Evolutionary conservation across 257 asterid genomes (phyloP).

Genomic region (Avicennia marina): DNA sequence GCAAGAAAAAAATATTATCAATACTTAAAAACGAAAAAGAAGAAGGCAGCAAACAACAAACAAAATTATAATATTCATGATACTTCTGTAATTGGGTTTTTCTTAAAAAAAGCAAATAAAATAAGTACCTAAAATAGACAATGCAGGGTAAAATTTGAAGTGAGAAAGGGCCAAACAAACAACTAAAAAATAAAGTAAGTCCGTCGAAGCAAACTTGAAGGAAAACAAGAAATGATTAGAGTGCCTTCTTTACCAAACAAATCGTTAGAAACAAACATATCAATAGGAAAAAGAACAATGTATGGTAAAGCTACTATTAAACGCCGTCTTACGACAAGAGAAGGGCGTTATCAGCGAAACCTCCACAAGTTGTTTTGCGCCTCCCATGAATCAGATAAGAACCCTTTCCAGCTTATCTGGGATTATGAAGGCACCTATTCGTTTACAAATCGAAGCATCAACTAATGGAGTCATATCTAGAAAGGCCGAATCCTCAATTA

Average conservation of each 20-base stretch:
- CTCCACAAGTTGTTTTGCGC: conserved; percentile 57
- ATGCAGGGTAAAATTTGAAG: too few species aligned
- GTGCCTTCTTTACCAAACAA: neutral
- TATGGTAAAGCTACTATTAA: conserved; percentile 70
- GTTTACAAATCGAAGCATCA: neutral
- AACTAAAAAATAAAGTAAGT: too few species aligned
- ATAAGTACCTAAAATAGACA: too few species aligned
- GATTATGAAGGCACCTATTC: conserved; percentile 65
- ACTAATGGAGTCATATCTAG: neutral
- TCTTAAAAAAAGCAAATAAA: too few species aligned
- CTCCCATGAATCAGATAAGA: conserved; percentile 92
- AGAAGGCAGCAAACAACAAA: too few species aligned
- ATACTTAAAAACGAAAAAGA: too few species aligned
- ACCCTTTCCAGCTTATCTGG: conserved; percentile 60
- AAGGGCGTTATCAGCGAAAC: conserved; percentile 86
- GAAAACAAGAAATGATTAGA: too few species aligned
- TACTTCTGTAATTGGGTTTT: too few species aligned
- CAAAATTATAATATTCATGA: too few species aligned
- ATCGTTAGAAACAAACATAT: neutral
- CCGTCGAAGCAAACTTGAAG: too few species aligned
- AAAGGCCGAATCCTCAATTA: neutral
- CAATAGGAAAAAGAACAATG: conserved; percentile 9
- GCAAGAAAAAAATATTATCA: too few species aligned
- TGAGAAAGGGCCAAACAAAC: too few species aligned
- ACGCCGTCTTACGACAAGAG: conserved; percentile 38